Evolutionary conservation across 768 basidiomycete species (phyloP).

Genomic region (Agaricus bisporus): DNA sequence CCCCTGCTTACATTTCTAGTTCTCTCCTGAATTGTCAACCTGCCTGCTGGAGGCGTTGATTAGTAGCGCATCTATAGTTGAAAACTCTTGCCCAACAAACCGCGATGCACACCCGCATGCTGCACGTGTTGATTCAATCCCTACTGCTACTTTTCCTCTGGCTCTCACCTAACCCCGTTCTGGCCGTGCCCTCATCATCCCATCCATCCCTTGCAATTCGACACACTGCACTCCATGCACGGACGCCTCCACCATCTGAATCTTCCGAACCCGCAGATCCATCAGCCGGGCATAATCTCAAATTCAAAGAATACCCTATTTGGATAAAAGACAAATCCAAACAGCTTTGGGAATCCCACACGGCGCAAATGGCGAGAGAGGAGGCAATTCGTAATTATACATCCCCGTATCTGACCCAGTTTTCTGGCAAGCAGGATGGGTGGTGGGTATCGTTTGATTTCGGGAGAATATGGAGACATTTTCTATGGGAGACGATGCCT

Average conservation of each 20-base stretch:
- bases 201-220: not conserved
- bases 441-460: not conserved
- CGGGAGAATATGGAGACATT: not conserved
- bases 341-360: not conserved
- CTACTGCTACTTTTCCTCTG: not conserved
- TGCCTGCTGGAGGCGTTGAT: too few relatives aligned
- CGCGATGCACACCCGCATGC: not conserved
- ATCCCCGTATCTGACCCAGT: slow-evolving; percentile 4
- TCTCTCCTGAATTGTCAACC: too few relatives aligned
- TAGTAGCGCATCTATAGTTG: too few relatives aligned
- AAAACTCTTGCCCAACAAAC: too few relatives aligned
- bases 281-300: not conserved
- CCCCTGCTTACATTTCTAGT: too few relatives aligned
- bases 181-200: not conserved
- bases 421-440: not conserved
- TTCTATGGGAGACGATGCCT: slow-evolving; percentile 1
- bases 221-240: not conserved
- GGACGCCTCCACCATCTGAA: not conserved
- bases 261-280: too few relatives aligned
- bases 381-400: not conserved
- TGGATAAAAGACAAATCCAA: slow-evolving; percentile 2
- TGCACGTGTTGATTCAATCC: not conserved
- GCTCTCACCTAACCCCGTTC: not conserved
- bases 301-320: slow-evolving; percentile 4
- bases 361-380: not conserved